A percentile compares a stretch with the other conserved stretches of the same genome.
These are phyloP conservation scores for Centella asiatica DNA, from an alignment of 129 eudicot genomes.

Conservation along the genomic window DNA sequence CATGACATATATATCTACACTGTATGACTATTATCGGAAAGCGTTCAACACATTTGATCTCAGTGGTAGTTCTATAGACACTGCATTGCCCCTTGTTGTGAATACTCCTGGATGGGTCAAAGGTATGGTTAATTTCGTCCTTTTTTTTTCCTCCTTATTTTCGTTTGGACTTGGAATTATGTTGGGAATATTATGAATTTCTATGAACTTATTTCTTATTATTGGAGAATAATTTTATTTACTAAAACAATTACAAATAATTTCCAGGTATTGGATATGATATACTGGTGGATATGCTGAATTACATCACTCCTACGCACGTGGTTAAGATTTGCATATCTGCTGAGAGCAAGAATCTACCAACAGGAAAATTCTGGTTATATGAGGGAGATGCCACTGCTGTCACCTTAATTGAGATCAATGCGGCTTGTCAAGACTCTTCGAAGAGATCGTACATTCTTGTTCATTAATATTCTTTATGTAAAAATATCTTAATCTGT, in stretches of 20 bases:
- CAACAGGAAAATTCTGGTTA: constrained; percentile 82
- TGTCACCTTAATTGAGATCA: constrained; percentile 52
- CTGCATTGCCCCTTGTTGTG: constrained; percentile 63
- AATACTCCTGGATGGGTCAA: constrained; percentile 98
- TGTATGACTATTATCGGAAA: constrained; percentile 55
- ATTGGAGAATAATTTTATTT: background rate
- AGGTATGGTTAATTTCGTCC: constrained; percentile 38
- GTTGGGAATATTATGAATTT: background rate
- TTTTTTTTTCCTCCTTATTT: background rate
- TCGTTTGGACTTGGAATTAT: background rate
- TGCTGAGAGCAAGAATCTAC: constrained; percentile 66
- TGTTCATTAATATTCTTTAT: background rate
- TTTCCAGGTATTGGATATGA: constrained; percentile 75
- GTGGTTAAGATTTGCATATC: constrained; percentile 72
- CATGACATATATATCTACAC: constrained; percentile 42
- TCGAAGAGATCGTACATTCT: constrained; percentile 72
- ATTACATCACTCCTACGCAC: constrained; percentile 63
- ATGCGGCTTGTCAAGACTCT: constrained; percentile 68
- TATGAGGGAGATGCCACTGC: constrained; percentile 33
- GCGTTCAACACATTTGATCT: constrained; percentile 16
- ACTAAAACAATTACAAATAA: background rate
- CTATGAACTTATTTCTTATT: background rate
- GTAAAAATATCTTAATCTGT: background rate
- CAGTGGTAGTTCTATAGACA: constrained; percentile 21
- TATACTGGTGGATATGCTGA: constrained; percentile 65